Evolutionary conservation across 495 filamentous ascomycete genomes (phyloP).

Genomic region (Podospora pseudopauciseta): DNA sequence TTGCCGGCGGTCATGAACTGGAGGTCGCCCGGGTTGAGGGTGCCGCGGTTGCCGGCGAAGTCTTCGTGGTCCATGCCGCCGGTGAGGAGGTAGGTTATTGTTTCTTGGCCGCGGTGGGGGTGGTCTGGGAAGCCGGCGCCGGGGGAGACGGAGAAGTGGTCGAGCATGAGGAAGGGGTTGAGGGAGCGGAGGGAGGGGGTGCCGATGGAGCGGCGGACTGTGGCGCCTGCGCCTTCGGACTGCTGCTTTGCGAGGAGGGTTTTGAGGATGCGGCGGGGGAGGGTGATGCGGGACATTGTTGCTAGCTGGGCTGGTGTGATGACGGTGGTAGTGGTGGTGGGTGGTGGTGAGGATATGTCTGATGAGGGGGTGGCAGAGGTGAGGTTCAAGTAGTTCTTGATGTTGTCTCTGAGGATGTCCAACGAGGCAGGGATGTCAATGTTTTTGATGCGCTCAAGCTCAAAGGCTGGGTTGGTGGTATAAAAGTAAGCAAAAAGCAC

Average conservation of each 20-base stretch:
- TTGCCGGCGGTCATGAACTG: slow-evolving; percentile 97
- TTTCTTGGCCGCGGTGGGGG: slow-evolving; percentile 57
- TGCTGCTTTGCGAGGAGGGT: slow-evolving; percentile 82
- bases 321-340: not conserved
- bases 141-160: slow-evolving; percentile 79
- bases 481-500: not conserved
- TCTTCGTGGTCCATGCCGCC: slow-evolving; percentile 94
- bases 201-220: slow-evolving; percentile 85
- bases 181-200: slow-evolving; percentile 80
- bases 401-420: not conserved
- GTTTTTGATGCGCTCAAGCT: not conserved
- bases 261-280: slow-evolving; percentile 72
- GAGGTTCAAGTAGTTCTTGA: not conserved
- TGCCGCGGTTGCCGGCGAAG: slow-evolving; percentile 84
- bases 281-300: slow-evolving; percentile 52
- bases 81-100: slow-evolving; percentile 83
- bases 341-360: not conserved
- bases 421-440: not conserved
- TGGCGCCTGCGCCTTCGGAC: slow-evolving; percentile 83
- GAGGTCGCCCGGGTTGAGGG: slow-evolving; percentile 78
- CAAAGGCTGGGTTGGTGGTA: not conserved
- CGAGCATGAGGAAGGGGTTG: slow-evolving; percentile 94
- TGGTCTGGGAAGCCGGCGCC: slow-evolving; percentile 60
- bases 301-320: not conserved
- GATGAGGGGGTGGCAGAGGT: not conserved